Evolutionary conservation across 2,329 filamentous ascomycete genomes (phyloP).

Genomic region (Penicillium crustosum): DNA sequence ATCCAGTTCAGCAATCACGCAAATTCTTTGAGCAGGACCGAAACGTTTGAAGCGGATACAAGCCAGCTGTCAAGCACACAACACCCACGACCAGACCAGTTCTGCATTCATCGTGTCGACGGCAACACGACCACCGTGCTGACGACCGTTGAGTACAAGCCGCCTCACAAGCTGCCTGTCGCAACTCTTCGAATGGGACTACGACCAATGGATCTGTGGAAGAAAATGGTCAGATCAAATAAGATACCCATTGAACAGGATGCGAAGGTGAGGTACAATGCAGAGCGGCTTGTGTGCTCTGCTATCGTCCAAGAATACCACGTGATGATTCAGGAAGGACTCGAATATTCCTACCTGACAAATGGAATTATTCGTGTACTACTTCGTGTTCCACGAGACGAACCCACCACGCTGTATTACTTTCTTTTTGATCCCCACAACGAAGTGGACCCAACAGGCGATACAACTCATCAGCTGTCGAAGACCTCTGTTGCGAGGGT

Average conservation of each 20-base stretch:
- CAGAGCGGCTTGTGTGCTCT: slow-evolving; percentile 13
- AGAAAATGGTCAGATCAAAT: slow-evolving; percentile 16
- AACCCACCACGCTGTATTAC: slow-evolving; percentile 28
- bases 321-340: not conserved
- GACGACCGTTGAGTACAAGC: slow-evolving; percentile 18
- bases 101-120: slow-evolving; percentile 19
- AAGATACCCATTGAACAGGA: slow-evolving; percentile 9
- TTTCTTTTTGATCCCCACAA: slow-evolving; percentile 24
- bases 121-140: slow-evolving; percentile 7
- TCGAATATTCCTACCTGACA: not conserved
- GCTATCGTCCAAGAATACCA: not conserved
- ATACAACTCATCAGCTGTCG: not conserved
- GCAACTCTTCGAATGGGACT: slow-evolving; percentile 15
- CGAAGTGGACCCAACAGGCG: not conserved
- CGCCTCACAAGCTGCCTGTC: slow-evolving; percentile 17
- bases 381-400: slow-evolving; percentile 20
- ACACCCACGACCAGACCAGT: slow-evolving; percentile 15
- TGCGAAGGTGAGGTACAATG: slow-evolving; percentile 23
- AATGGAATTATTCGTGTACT: slow-evolving; percentile 1
- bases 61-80: not conserved
- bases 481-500: not conserved
- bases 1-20: slow-evolving; percentile 15
- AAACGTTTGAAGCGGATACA: not conserved
- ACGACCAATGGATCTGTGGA: slow-evolving; percentile 18
- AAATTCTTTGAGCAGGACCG: not conserved